Conservation (phyloP, 2,329 filamentous ascomycete species). For the Aspergillus pseudoterreus region DNA sequence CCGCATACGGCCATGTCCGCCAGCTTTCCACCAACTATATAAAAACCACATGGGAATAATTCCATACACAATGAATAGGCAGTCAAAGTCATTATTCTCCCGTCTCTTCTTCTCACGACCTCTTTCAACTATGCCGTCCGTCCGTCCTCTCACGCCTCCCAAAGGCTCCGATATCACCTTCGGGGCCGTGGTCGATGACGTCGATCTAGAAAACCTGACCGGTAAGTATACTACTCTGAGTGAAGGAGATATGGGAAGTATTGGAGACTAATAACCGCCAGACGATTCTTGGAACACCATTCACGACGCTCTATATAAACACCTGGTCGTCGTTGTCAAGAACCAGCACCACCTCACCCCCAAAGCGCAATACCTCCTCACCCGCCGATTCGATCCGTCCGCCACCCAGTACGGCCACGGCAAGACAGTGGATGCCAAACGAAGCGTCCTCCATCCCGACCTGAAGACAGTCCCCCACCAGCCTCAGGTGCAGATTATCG, state of each 20-base stretch:
- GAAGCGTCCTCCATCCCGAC: conserved; percentile 69
- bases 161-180: conserved; percentile 50
- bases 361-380: conserved; percentile 70
- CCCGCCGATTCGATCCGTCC: conserved; percentile 67
- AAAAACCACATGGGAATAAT: neutral
- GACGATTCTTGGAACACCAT: conserved; percentile 64
- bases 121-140: neutral
- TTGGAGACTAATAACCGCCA: conserved; percentile 24
- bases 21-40: neutral
- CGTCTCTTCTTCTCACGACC: neutral
- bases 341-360: conserved; percentile 62
- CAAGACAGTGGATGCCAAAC: conserved; percentile 66
- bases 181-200: conserved; percentile 56
- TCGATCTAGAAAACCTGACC: conserved; percentile 59
- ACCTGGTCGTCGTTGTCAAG: conserved; percentile 70
- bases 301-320: conserved; percentile 61
- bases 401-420: conserved; percentile 69
- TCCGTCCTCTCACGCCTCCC: conserved; percentile 22
- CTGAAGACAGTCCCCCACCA: conserved; percentile 77
- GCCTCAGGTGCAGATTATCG: conserved; percentile 76
- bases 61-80: neutral
- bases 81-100: neutral
- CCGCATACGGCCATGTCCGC: conserved; percentile 1
- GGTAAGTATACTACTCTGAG: conserved; percentile 40
- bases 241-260: neutral